phyloP scores from a whole-genome alignment of 495 filamentous ascomycete species.

The Daldinia childiae region DNA sequence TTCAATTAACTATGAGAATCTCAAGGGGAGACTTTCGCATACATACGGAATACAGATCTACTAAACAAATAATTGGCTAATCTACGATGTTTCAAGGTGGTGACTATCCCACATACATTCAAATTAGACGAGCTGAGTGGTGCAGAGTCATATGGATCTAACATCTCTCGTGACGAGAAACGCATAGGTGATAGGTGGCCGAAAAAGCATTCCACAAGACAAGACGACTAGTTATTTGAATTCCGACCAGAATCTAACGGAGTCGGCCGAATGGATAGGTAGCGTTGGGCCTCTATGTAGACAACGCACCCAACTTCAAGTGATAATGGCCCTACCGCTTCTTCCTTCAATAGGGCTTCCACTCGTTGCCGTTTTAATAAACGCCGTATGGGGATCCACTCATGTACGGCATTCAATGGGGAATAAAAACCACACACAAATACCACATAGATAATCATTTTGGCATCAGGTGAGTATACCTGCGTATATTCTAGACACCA shows the following conservation, averaged over 20 bases:
- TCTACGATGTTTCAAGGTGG: not conserved
- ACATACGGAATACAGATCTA: not conserved
- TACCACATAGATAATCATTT: not conserved
- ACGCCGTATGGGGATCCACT: not conserved
- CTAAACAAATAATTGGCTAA: not conserved
- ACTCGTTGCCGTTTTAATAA: not conserved
- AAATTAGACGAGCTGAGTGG: not conserved
- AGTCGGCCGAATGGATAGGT: conserved; percentile 5
- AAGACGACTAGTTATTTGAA: not conserved
- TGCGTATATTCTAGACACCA: not conserved
- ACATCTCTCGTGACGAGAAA: conserved; percentile 2
- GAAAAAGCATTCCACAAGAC: conserved; percentile 1
- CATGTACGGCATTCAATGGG: conserved; percentile 11
- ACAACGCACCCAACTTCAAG: conserved; percentile 7
- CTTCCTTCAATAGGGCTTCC: conserved; percentile 1
- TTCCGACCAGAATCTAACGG: not conserved
- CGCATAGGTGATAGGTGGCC: conserved; percentile 8
- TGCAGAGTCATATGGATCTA: conserved; percentile 5
- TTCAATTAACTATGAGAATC: not conserved
- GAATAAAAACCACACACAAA: not conserved
- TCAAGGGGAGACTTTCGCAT: not conserved
- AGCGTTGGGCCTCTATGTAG: conserved; percentile 7
- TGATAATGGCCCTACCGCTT: conserved; percentile 2
- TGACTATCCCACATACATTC: not conserved
- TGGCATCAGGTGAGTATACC: conserved; percentile 8